These are phyloP conservation scores for Cryphonectria nitschkei DNA, from an alignment of 2,329 filamentous ascomycete genomes.

Conservation along the genomic window DNA sequence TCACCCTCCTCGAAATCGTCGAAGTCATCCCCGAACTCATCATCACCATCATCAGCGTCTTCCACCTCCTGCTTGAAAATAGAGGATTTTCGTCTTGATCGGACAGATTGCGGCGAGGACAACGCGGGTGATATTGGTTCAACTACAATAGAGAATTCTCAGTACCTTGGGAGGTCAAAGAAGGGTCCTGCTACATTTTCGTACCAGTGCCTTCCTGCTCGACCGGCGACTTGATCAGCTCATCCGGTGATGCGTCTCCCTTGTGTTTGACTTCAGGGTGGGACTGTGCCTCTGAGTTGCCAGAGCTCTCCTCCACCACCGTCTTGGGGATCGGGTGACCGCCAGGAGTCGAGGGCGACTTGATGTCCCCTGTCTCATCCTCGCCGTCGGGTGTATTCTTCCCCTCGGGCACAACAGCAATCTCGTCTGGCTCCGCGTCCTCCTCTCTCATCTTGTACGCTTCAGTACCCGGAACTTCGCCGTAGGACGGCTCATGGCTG, in stretches of 20 bases:
- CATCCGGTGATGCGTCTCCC: constrained; percentile 58
- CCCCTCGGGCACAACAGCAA: constrained; percentile 48
- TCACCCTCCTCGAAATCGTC: constrained; percentile 66
- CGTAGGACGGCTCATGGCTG: constrained; percentile 60
- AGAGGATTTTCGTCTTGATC: constrained; percentile 40
- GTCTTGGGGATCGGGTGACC: constrained; percentile 53
- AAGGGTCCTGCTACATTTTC: constrained; percentile 39
- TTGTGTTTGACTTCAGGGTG: constrained; percentile 50
- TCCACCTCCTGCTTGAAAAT: constrained; percentile 31
- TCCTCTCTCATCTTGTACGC: constrained; percentile 59
- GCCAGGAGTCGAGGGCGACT: constrained; percentile 39
- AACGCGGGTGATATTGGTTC: constrained; percentile 42
- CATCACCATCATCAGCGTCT: constrained; percentile 32
- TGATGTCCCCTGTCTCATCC: constrained; percentile 32
- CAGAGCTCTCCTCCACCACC: constrained; percentile 56
- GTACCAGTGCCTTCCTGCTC: constrained; percentile 41
- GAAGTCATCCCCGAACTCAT: constrained; percentile 62
- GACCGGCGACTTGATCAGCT: constrained; percentile 49
- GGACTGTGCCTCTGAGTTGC: constrained; percentile 48
- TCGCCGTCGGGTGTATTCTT: constrained; percentile 34
- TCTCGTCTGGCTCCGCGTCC: constrained; percentile 65
- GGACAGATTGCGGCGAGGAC: constrained; percentile 36
- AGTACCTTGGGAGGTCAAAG: constrained; percentile 31
- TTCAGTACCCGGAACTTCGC: constrained; percentile 64
- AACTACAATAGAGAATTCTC: constrained; percentile 43